Evolutionary conservation across 306 rosid species (phyloP).

Genomic region (Ormosia semicastrata): DNA sequence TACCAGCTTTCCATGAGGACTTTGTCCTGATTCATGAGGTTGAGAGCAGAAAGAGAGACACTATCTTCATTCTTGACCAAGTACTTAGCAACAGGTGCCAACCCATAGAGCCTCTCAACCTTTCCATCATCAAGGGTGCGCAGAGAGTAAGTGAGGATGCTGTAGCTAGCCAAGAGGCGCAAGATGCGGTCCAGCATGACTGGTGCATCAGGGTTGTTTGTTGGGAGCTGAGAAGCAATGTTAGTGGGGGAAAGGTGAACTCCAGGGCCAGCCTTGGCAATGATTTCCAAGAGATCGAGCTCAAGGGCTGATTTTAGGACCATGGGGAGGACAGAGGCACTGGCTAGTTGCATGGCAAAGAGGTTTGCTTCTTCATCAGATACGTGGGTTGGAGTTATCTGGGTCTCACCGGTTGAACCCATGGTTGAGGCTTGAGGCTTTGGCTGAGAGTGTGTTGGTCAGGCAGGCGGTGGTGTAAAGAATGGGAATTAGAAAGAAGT

Average conservation of each 20-base stretch:
- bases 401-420: too few species aligned
- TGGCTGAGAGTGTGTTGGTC: too few species aligned
- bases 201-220: slow-evolving; percentile 67
- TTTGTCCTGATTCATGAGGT: slow-evolving; percentile 91
- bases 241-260: slow-evolving; percentile 51
- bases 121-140: slow-evolving; percentile 48
- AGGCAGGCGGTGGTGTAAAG: not conserved
- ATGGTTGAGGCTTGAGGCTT: too few species aligned
- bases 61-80: slow-evolving; percentile 80
- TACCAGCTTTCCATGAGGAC: slow-evolving; percentile 98
- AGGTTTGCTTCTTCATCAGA: slow-evolving; percentile 84
- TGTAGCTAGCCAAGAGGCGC: slow-evolving; percentile 75
- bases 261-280: slow-evolving; percentile 66
- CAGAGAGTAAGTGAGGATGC: slow-evolving; percentile 52
- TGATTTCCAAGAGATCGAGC: slow-evolving; percentile 76
- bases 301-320: slow-evolving; percentile 77
- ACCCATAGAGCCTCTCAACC: slow-evolving; percentile 71
- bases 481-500: not conserved
- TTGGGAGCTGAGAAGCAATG: slow-evolving; percentile 64
- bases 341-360: slow-evolving; percentile 87
- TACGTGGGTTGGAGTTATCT: slow-evolving; percentile 69
- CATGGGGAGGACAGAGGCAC: slow-evolving; percentile 88
- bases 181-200: slow-evolving; percentile 72
- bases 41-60: slow-evolving; percentile 76
- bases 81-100: slow-evolving; percentile 79